Conservation (phyloP, 1,139 yeast genomes). For the Kurtzmaniella quercitrusa region DNA sequence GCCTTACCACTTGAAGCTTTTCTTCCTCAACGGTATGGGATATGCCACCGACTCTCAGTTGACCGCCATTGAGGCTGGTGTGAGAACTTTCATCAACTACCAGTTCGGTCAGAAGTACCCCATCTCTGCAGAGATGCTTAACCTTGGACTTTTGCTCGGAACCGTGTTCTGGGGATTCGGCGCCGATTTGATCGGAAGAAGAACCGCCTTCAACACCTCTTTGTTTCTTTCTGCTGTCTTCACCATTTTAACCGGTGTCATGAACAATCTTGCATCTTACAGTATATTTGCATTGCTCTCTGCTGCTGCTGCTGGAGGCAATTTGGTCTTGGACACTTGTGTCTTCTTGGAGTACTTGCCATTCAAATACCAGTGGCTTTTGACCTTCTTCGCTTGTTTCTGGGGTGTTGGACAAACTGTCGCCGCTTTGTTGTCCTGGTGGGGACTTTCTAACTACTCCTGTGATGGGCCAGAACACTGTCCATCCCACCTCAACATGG, state of each 20-base stretch:
- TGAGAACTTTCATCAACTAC: slow-evolving; percentile 35
- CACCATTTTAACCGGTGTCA: slow-evolving; percentile 52
- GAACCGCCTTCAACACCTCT: slow-evolving; percentile 51
- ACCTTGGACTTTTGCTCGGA: slow-evolving; percentile 51
- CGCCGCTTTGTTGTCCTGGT: slow-evolving; percentile 53
- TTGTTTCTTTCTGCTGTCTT: slow-evolving; percentile 47
- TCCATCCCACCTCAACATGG: slow-evolving; percentile 44
- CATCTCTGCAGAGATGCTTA: slow-evolving; percentile 23
- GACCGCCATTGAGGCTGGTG: slow-evolving; percentile 36
- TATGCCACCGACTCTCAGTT: slow-evolving; percentile 61
- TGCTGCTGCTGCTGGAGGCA: slow-evolving; percentile 54
- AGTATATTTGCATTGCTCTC: slow-evolving; percentile 45
- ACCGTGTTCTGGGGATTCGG: slow-evolving; percentile 55
- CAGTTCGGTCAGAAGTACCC: slow-evolving; percentile 37
- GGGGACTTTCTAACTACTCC: slow-evolving; percentile 45
- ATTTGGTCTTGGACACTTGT: slow-evolving; percentile 56
- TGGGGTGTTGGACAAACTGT: slow-evolving; percentile 65
- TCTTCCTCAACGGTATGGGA: slow-evolving; percentile 56
- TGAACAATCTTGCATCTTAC: slow-evolving; percentile 43
- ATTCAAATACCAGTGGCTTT: slow-evolving; percentile 46
- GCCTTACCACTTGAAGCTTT: slow-evolving; percentile 29
- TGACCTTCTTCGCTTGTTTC: slow-evolving; percentile 54
- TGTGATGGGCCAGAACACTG: slow-evolving; percentile 41
- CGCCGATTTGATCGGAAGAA: slow-evolving; percentile 58
- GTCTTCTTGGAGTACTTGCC: slow-evolving; percentile 58